phyloP scores from a whole-genome alignment of 2,329 filamentous ascomycete genomes.

The Botrytis sinoallii region DNA sequence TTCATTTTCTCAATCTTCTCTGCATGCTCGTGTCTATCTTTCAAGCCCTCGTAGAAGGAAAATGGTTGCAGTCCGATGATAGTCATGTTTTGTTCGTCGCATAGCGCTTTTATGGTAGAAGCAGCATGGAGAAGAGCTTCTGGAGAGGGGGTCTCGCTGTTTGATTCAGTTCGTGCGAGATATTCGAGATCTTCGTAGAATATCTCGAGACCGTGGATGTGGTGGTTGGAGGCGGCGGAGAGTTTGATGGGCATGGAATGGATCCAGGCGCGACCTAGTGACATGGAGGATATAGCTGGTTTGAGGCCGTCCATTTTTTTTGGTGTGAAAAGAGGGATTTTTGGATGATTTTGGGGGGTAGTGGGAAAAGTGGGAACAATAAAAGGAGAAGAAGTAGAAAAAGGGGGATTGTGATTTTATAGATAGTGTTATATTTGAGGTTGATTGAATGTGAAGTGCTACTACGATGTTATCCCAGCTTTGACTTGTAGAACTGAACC shows the following conservation, averaged over 20 bases:
- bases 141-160: slow-evolving; percentile 31
- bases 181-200: slow-evolving; percentile 73
- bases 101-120: slow-evolving; percentile 53
- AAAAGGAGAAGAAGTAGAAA: background rate
- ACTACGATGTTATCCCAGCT: background rate
- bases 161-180: slow-evolving; percentile 38
- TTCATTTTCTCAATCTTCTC: slow-evolving; percentile 58
- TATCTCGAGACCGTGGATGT: slow-evolving; percentile 67
- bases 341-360: background rate
- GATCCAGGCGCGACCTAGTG: slow-evolving; percentile 63
- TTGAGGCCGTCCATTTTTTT: slow-evolving; percentile 41
- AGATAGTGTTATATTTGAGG: background rate
- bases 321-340: background rate
- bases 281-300: slow-evolving; percentile 73
- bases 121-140: slow-evolving; percentile 43
- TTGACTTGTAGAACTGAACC: background rate
- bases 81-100: slow-evolving; percentile 52
- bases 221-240: slow-evolving; percentile 60
- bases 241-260: slow-evolving; percentile 61
- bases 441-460: background rate
- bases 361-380: background rate
- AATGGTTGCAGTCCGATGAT: slow-evolving; percentile 72
- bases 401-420: background rate
- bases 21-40: slow-evolving; percentile 58
- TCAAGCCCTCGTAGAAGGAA: slow-evolving; percentile 70